A percentile compares a stretch with the other conserved stretches of the same genome.
Evolutionary conservation across 805 yeast genomes (phyloP).

Genomic region (Brettanomyces anomalus): DNA sequence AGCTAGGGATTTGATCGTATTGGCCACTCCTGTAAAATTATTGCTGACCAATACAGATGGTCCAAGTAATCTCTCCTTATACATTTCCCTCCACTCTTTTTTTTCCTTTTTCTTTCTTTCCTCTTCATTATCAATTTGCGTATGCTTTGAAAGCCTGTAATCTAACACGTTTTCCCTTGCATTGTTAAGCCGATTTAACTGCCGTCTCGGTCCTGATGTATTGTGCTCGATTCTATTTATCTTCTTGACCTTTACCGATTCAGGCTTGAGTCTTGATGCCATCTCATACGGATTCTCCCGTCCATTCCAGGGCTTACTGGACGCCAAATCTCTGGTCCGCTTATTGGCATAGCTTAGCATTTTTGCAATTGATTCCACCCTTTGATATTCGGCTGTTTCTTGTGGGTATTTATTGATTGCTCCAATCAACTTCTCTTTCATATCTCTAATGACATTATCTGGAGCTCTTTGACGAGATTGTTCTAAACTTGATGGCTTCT

Average conservation of each 20-base stretch:
- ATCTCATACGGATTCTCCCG: conserved; percentile 38
- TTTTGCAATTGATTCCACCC: conserved; percentile 30
- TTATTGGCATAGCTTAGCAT: conserved; percentile 37
- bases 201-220: not conserved
- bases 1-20: conserved; percentile 57
- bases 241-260: conserved; percentile 23
- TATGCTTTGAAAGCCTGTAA: conserved; percentile 41
- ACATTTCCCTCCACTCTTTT: conserved; percentile 47
- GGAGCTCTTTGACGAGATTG: not conserved
- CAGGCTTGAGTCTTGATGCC: conserved; percentile 46
- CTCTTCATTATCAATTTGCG: conserved; percentile 9
- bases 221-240: not conserved
- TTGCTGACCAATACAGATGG: conserved; percentile 40
- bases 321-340: conserved; percentile 39
- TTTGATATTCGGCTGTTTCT: conserved; percentile 31
- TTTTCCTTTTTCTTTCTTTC: conserved; percentile 21
- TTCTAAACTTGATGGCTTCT: not conserved
- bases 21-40: conserved; percentile 35
- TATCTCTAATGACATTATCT: not conserved
- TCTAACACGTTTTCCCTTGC: conserved; percentile 65
- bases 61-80: conserved; percentile 55
- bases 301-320: conserved; percentile 52
- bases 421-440: not conserved
- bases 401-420: not conserved
- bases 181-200: conserved; percentile 35